Base-by-base conservation (phyloP, 2,329 filamentous ascomycete genomes). In the Fusarium decemcellulare region DNA sequence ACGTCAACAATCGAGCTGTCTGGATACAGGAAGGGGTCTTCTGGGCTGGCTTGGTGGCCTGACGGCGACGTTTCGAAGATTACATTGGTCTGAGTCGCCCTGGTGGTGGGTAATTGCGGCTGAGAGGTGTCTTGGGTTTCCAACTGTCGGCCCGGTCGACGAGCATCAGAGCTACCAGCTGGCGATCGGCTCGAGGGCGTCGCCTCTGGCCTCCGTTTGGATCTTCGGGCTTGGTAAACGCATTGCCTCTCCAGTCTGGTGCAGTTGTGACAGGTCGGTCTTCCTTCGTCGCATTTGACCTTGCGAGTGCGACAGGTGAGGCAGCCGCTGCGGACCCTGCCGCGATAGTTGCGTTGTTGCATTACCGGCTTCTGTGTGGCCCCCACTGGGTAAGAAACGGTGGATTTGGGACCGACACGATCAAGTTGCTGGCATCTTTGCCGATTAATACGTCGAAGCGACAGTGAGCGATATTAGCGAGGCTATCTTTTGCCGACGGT, bases 261-360 rank as follows among this genome's bases (percentile, higher is more conserved):
- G 39, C 39, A 73, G 40, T 71, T 72, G 5, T 55, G 50, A 32
- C 71, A 71, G 1, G 42, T 36, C 1, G 69, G 69, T 27, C 56
- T 44, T n/a, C 30, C 43, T 43, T 72, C 71, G 36, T 71, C 68
- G 37, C 68, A 71, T 55, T 64, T 63, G 7, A 71, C 65, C 55
- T 71, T 71, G 12, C 68, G 58, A 36, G 70, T 63, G 43, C 71
- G 67, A 51, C 71, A 73, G 8, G 68, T 71, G 5, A 71, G 63
- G 43, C 70, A 73, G 11, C 70, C 71, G 39, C 60, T 73, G 8
- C 70, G 60, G 18, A 72, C 71, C 14, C 71, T 63, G 37, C 71
- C 71, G 12, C 69, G 71, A 10, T 73, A 73, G 15, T 50, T 30
- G 29, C n/a, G 36, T 9, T 48, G 43, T 80, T 44, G 39, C 39